These are phyloP conservation scores for Globisporangium heterothallicum DNA, from an alignment of 352 stramenopile species.

Conservation along the genomic window DNA sequence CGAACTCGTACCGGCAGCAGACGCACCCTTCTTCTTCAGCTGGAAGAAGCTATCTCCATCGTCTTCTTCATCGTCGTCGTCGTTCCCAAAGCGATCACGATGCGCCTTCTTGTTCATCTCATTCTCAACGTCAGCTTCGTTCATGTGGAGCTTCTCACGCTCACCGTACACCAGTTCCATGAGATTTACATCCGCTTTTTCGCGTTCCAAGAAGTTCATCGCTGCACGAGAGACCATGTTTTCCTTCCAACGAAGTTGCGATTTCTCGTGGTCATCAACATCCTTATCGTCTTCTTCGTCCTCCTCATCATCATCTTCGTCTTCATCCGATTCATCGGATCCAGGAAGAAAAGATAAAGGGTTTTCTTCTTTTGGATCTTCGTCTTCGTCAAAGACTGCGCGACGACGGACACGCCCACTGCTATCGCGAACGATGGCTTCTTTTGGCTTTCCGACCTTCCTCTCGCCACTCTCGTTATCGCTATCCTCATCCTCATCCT, in stretches of 20 bases:
- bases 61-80: slow-evolving; percentile 33
- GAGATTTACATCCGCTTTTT: slow-evolving; percentile 78
- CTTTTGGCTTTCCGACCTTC: slow-evolving; percentile 54
- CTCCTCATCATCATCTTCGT: slow-evolving; percentile 42
- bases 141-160: slow-evolving; percentile 77
- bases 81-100: no score
- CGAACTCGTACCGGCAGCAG: slow-evolving; percentile 18
- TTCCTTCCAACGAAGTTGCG: slow-evolving; percentile 82
- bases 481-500: slow-evolving; percentile 45
- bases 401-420: slow-evolving; percentile 68
- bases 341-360: background rate
- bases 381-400: slow-evolving; percentile 70
- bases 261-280: slow-evolving; percentile 41
- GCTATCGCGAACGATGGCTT: slow-evolving; percentile 64
- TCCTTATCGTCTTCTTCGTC: slow-evolving; percentile 28
- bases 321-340: slow-evolving; percentile 42
- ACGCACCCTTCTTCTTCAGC: slow-evolving; percentile 52
- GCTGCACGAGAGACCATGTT: slow-evolving; percentile 81
- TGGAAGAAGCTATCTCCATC: slow-evolving; percentile 77
- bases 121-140: slow-evolving; percentile 61
- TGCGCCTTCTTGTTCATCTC: slow-evolving; percentile 21
- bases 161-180: slow-evolving; percentile 91
- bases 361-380: slow-evolving; percentile 18
- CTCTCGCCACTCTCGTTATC: slow-evolving; percentile 33
- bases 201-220: slow-evolving; percentile 81